Base-by-base conservation (phyloP, 78 protist genomes). In the Tieghemostelium lacteum region DNA sequence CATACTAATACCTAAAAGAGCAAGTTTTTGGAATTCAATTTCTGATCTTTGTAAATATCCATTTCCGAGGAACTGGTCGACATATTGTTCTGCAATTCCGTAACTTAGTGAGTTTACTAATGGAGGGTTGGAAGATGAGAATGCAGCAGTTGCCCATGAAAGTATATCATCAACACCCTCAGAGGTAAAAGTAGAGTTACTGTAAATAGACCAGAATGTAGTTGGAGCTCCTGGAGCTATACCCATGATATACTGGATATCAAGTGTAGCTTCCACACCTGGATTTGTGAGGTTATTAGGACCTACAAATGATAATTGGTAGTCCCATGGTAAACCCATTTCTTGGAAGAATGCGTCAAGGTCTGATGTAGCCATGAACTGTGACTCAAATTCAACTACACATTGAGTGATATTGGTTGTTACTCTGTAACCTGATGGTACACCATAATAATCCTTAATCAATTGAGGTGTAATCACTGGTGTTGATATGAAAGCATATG, bases 351-450 rank as follows among this genome's bases (percentile, higher is more conserved):
- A 87, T 14, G 55, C 54, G 37, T 14, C 50, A 37, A 87, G 50
- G 50, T 87, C 93, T 8, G 42, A 0, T 60, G 86, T 83, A 29
- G 58, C 37, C 28, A 74, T 74, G 61, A 74, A 87, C 54, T 87
- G 93, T 62, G 69, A 74, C 39, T 69, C 74, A 29, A 87, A 87
- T 39, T 87, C 93, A 28, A 70, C 93, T 8, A 87, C 93, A 52
- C 85, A 87, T 71, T 87, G 93, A 19, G 93, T 87, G 6, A 73
- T 57, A 16, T 29, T 19, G 54, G 86, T 0, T 20, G 73, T 76
- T 34, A 52, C 86, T 33, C 37, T 61, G 20, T 33, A 40, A 36
- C 50, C 37, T 1, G 58, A 1, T 74, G 93, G 93, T 12, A 88
- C 75, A 52, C 72, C 78, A 33, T 88, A 88, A 77, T 39, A 88